phyloP scores from a whole-genome alignment of 2,329 filamentous ascomycete species.

The Apiospora malaysiana region DNA sequence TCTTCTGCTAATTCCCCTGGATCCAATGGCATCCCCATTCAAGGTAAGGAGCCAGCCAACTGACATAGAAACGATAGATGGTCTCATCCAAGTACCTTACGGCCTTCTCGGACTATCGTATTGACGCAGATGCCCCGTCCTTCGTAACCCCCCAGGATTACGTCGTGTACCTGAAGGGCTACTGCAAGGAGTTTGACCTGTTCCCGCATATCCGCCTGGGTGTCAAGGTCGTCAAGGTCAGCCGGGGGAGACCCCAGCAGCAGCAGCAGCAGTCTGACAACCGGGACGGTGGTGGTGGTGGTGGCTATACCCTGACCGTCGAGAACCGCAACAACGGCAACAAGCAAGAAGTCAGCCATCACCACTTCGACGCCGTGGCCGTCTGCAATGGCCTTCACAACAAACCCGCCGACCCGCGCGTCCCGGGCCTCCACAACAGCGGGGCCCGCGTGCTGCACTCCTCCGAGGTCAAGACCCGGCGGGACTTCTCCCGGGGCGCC shows the following conservation, averaged over 20 bases:
- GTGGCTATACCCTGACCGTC: constrained; percentile 33
- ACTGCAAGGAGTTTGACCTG: constrained; percentile 46
- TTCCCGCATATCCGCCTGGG: constrained; percentile 43
- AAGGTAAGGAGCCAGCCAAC: constrained; percentile 38
- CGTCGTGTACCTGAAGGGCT: constrained; percentile 49
- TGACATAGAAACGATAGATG: constrained; percentile 32
- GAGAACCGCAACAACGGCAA: not conserved
- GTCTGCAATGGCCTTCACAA: constrained; percentile 53
- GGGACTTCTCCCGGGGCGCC: constrained; percentile 40
- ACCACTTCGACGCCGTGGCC: constrained; percentile 54
- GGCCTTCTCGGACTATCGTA: constrained; percentile 51
- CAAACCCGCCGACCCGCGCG: constrained; percentile 44
- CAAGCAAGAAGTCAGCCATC: constrained; percentile 28
- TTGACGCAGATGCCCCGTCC: constrained; percentile 46
- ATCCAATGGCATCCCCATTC: too few relatives aligned
- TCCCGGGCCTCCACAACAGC: constrained; percentile 46
- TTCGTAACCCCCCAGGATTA: constrained; percentile 50
- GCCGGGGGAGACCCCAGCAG: not conserved
- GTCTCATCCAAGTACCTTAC: constrained; percentile 53
- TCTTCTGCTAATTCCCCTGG: too few relatives aligned
- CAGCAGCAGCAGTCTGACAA: not conserved
- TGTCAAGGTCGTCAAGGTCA: constrained; percentile 39
- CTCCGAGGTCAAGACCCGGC: constrained; percentile 47
- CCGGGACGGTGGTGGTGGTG: not conserved
- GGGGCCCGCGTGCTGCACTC: constrained; percentile 49